Base-by-base conservation (phyloP, 1,284 basidiomycete genomes). In the Cystobasidiaceae sp. region DNA sequence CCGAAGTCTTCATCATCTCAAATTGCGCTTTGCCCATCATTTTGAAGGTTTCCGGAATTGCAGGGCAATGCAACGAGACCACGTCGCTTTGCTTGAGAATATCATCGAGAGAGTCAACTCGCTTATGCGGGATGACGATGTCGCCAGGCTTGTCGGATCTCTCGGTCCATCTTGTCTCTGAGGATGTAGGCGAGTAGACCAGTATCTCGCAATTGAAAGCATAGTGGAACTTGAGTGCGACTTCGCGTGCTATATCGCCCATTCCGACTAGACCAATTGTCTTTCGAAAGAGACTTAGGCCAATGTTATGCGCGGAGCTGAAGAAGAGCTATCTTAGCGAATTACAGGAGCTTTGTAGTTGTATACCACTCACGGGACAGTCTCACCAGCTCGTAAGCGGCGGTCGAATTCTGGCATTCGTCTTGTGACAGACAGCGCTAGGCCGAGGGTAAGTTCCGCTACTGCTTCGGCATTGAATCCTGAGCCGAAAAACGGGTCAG, bases 1-100 rank as follows among this genome's bases (percentile, higher is more conserved):
- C n/a, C 6, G 49, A 30, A 8, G 13, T 30, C 81, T 97, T 97
- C 94, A 97, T 97, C 74, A 84, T 80, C 17, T 82, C 80, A 51
- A 98, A 82, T 78, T 97, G 83, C 57, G 81, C 78, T 33, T 78
- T 77, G 17, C 86, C 86, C 74, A 98, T 97, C 87, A 98, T 89
- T 76, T 93, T 89, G 76, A 86, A 89, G 30, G 96, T 98, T 78
- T 98, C 96, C 9, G 90, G 86, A 19, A 94, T 84, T 77, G 97
- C 94, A 66, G 94, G 94, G 7, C 98, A 90, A 77, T 98, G 94
- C 7, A 98, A 83, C 2, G 93, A 89, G 75, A 98, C 87, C 74
- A 97, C 98, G 78, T 98, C 94, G 54, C 93, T 84, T 69, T 85
- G 80, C 55, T 79, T 75, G 62, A 98, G 85, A 6, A 82, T 72